These are phyloP conservation scores for Corymbia calophylla DNA, from an alignment of 441 rosid genomes.

Conservation along the genomic window DNA sequence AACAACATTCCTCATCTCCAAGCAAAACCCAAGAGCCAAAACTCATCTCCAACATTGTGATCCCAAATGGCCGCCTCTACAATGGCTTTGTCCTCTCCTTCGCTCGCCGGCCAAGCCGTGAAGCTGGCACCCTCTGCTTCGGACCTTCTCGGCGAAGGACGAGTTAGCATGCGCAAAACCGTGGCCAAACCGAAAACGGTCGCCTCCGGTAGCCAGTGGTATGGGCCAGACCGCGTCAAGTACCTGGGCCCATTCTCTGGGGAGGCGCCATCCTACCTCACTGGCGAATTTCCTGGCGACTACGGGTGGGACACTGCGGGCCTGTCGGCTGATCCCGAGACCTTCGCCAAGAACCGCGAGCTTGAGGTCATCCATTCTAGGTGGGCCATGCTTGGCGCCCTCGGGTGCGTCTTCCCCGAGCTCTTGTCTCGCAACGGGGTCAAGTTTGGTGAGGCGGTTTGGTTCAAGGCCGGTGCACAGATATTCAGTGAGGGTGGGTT, in stretches of 20 bases:
- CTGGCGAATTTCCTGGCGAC: conserved; percentile 4
- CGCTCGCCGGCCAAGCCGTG: not conserved
- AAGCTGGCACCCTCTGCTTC: not conserved
- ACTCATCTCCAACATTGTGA: not conserved
- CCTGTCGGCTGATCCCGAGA: conserved; percentile 8
- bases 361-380: not conserved
- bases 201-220: conserved; percentile 1
- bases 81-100: conserved; percentile 4
- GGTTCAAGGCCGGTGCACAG: conserved; percentile 9
- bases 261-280: not conserved
- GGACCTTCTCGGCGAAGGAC: not conserved
- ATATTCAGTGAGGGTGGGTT: conserved; percentile 5
- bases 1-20: not conserved
- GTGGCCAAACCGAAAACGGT: not conserved
- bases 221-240: conserved; percentile 1
- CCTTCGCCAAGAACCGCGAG: conserved; percentile 4
- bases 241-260: not conserved
- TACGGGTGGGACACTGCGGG: conserved; percentile 1
- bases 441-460: conserved; percentile 7
- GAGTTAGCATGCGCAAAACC: not conserved
- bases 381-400: conserved; percentile 5
- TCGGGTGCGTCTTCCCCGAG: conserved; percentile 5
- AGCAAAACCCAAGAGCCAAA: not conserved
- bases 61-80: not conserved
- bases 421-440: not conserved